A percentile compares a stretch with the other conserved stretches of the same genome.
Evolutionary conservation across 768 basidiomycete genomes (phyloP).

Genomic region (Cystofilobasidium macerans): DNA sequence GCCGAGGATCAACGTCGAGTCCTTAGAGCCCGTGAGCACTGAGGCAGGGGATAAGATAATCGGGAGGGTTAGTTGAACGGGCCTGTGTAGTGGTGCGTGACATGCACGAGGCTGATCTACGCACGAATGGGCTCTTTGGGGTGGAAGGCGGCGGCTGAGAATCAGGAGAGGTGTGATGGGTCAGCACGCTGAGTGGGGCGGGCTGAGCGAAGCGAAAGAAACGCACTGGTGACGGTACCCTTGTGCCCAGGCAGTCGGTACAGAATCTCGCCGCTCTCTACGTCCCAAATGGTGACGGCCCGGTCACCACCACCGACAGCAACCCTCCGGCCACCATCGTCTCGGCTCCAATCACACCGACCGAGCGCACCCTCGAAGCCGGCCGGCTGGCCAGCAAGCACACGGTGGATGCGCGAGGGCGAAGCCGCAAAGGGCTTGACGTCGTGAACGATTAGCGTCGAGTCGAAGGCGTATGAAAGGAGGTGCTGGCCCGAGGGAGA

Average conservation of each 20-base stretch:
- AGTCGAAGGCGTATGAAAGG: constrained; percentile 82
- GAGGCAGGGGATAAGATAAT: constrained; percentile 19
- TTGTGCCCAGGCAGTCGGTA: constrained; percentile 53
- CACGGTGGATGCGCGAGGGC: constrained; percentile 66
- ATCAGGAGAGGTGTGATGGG: background rate
- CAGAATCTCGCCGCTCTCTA: constrained; percentile 35
- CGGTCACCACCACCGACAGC: constrained; percentile 43
- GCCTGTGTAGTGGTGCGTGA: constrained; percentile 17
- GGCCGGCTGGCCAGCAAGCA: constrained; percentile 62
- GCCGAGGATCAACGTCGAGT: constrained; percentile 80
- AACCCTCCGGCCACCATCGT: constrained; percentile 37
- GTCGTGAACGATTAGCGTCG: constrained; percentile 79
- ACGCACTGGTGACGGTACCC: constrained; percentile 63
- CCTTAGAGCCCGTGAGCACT: constrained; percentile 90
- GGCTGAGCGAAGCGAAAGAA: background rate
- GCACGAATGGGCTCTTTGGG: constrained; percentile 87
- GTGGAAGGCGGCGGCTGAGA: constrained; percentile 73
- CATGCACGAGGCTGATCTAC: constrained; percentile 35
- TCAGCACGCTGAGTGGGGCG: too few species aligned
- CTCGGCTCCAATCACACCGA: constrained; percentile 65
- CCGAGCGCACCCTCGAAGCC: constrained; percentile 84
- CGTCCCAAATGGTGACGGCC: constrained; percentile 41
- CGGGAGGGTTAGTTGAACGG: background rate
- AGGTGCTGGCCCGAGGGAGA: constrained; percentile 81
- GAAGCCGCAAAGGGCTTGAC: constrained; percentile 85